A percentile compares a stretch with the other conserved stretches of the same genome.
Conservation (phyloP, 164 flowering plant genomes). For the Stephania japonica region DNA sequence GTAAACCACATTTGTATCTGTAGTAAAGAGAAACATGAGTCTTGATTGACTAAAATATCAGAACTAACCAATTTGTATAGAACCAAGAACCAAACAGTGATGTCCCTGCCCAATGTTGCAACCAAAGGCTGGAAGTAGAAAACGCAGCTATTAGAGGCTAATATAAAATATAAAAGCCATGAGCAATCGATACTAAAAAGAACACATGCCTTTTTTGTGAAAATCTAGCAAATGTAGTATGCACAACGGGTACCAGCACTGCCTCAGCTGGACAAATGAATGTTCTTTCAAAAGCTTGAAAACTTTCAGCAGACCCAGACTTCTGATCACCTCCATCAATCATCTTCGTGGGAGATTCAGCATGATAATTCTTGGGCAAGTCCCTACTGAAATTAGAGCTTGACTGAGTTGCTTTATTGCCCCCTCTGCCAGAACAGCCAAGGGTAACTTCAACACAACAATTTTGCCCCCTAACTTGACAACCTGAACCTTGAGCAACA, state of each 20-base stretch:
- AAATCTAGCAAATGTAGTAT: conserved; percentile 61
- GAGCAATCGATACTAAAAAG: not conserved
- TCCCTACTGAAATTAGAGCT: conserved; percentile 27
- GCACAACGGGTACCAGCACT: conserved; percentile 79
- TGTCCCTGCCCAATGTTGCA: conserved; percentile 79
- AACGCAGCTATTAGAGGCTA: not conserved
- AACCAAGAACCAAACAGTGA: conserved; percentile 56
- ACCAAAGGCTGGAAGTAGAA: conserved; percentile 72
- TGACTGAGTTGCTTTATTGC: conserved; percentile 25
- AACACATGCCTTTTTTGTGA: conserved; percentile 60
- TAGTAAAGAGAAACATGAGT: not conserved
- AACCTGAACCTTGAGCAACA: conserved; percentile 49
- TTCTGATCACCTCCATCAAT: conserved; percentile 32
- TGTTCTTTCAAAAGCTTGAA: conserved; percentile 46
- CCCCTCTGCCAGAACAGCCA: conserved; percentile 41
- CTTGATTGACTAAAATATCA: not conserved
- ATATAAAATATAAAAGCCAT: not conserved
- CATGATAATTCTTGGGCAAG: conserved; percentile 28
- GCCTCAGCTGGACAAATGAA: conserved; percentile 88
- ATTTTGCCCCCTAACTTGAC: conserved; percentile 63
- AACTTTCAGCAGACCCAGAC: conserved; percentile 30
- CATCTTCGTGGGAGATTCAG: conserved; percentile 33
- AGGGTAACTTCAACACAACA: conserved; percentile 80
- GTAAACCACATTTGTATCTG: not conserved
- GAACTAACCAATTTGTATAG: conserved; percentile 64